Base-by-base conservation (phyloP, 345 rosid genomes). In the Euphorbia lathyris region DNA sequence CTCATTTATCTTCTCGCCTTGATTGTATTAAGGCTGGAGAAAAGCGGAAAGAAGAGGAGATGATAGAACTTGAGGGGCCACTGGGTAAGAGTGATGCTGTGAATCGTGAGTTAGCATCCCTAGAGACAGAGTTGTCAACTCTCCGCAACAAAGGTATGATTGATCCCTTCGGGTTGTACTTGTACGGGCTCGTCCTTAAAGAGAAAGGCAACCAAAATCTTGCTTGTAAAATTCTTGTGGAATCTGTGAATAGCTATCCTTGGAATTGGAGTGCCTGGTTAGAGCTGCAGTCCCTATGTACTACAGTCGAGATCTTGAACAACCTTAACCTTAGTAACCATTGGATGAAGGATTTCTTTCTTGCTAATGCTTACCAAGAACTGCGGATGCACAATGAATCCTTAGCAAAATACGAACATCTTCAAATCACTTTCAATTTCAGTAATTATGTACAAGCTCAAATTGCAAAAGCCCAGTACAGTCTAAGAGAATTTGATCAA, bases 191-290 rank as follows among this genome's bases (percentile, higher is more conserved):
- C 40, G 92, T 92, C 72, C 93, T 95, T 45, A 95, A 95, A 86
- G 89, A 86, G 70, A 92, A 89, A 80, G 99, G 98, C 34, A 89
- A 79, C 63, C 94, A 86, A 61, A 83, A 69, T 74, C 91, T 90
- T 67, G 92, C 91, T 8, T 83, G 91, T 43, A 84, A 85, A 26
- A 84, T 85, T 76, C 88, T 92, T 7, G 87, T 89, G 77, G 98
- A 95, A 72, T 95, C 98, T 32, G 97, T 95, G 52, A 95, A 92
- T 78, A 81, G 80, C 80, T 95, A 95, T 71, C 98, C 99, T 29
- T 95, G 99, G 99, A 95, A 95, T 73, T 95, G 99, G 99, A 89
- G 76, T 86, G 99, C 99, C 61, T 95, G 99, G 99, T 87, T 83
- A 12, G 97, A 90, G 83, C 85, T 95, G 73, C 97, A 85, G 79